Conservation (phyloP, 441 rosid species). For the Gossypium lobatum region DNA sequence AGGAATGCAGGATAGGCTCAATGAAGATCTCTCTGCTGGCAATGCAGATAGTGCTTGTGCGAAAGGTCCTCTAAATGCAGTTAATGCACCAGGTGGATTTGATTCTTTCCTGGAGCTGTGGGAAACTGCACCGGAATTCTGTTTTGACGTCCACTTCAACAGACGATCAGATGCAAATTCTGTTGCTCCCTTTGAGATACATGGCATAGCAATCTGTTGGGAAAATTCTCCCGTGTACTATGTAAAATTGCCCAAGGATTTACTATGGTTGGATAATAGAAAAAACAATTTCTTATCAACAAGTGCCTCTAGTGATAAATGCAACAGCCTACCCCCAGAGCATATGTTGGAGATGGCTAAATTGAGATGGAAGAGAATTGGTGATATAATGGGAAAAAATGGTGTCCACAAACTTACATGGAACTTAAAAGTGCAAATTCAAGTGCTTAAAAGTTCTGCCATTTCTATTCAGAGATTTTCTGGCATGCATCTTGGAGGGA, state of each 20-base stretch:
- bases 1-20: constrained; percentile 17
- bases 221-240: constrained; percentile 80
- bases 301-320: constrained; percentile 32
- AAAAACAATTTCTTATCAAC: constrained; percentile 28
- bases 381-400: constrained; percentile 68
- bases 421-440: constrained; percentile 90
- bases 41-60: constrained; percentile 38
- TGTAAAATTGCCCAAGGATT: constrained; percentile 75
- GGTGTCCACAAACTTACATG: constrained; percentile 73
- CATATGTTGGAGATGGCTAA: constrained; percentile 45
- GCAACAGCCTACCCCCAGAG: constrained; percentile 28
- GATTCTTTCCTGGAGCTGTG: constrained; percentile 88
- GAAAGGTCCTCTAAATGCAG: constrained; percentile 77
- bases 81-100: constrained; percentile 62
- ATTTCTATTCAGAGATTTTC: constrained; percentile 66
- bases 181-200: constrained; percentile 55
- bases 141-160: constrained; percentile 80
- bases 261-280: constrained; percentile 38
- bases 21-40: constrained; percentile 20
- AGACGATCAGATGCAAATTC: constrained; percentile 48
- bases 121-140: constrained; percentile 59
- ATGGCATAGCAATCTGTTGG: constrained; percentile 96
- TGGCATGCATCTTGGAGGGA: constrained; percentile 35
- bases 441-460: constrained; percentile 69
- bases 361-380: constrained; percentile 69